Conservation (phyloP, 345 rosid species). For the Isatis tinctoria region DNA sequence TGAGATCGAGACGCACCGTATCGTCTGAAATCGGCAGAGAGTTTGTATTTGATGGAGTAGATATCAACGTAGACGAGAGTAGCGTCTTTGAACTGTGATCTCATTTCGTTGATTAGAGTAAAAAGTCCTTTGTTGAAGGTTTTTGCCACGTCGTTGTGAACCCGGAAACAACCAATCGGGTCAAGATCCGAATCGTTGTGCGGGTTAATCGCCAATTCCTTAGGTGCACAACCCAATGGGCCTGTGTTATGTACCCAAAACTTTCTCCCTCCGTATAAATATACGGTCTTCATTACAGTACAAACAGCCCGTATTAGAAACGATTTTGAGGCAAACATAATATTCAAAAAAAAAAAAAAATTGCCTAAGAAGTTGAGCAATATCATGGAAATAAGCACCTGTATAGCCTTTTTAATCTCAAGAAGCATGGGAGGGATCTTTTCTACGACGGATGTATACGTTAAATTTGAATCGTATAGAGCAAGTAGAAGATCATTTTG, state of each 20-base stretch:
- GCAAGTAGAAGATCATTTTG: conserved; percentile 55
- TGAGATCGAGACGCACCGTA: conserved; percentile 32
- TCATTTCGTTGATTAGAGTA: conserved; percentile 41
- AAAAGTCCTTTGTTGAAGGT: conserved; percentile 44
- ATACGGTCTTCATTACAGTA: conserved; percentile 33
- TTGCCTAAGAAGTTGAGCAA: no score
- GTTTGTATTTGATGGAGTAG: conserved; percentile 50
- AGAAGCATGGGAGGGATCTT: conserved; percentile 47
- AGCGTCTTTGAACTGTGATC: conserved; percentile 35
- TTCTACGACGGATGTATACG: conserved; percentile 32
- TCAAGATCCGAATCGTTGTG: conserved; percentile 41
- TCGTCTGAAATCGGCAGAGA: conserved; percentile 37
- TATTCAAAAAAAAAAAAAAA: no score
- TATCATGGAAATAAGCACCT: no score
- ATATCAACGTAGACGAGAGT: conserved; percentile 55
- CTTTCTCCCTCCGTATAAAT: conserved; percentile 54
- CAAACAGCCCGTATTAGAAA: neutral
- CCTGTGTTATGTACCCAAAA: conserved; percentile 72
- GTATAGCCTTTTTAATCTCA: conserved; percentile 46
- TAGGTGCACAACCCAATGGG: conserved; percentile 67
- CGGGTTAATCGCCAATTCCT: conserved; percentile 37
- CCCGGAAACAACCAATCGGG: conserved; percentile 50
- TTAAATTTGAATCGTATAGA: conserved; percentile 25
- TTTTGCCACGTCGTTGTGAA: conserved; percentile 52
- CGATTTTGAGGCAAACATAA: neutral